Evolutionary conservation across 805 yeast genomes (phyloP), one percentile per base, ranked within the genome.

Genomic region (Candida argentea): DNA sequence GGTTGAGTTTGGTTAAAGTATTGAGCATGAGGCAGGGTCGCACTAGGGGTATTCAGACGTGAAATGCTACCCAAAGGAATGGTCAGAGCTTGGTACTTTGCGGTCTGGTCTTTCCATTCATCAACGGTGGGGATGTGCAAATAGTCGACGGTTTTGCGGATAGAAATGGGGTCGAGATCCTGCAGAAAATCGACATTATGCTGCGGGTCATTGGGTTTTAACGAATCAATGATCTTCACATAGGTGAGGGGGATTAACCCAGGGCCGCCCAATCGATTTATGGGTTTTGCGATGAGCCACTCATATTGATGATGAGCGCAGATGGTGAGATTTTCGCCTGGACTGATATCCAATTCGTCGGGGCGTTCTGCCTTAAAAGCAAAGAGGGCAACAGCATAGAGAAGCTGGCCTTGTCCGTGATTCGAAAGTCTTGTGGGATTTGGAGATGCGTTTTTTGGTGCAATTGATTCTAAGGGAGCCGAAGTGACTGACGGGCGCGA

Each of bases 201-300:
- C 27, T 80, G 62, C 31, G 79, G 64, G 19, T 33, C 23, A n/a
- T 32, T 20, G 3, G 62, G 54, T 27, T 57, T 52, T 14, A 74
- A 61, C 33, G 86, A 67, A 51, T 91, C 94, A 22, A 89, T 73
- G 20, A 89, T 69, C 46, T 85, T 83, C 14, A 91, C 91, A 45
- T 82, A 91, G 12, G 83, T 72, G 4, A 84, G 87, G 0, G 99
- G 98, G 5, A 91, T 93, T 25, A 91, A 65, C 1, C 99, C 98
- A 0, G 97, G 97, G 1, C 96, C 98, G 15, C 98, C 97, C 21
- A 91, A 62, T 30, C 96, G 65, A 34, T 89, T 93, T 24, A 91
- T 82, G 9, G 95, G 95, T 51, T 91, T 91, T 4, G 96, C 97
- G 34, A 91, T 91, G 43, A 86, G 87, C 99, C 99, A 91, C 57